A percentile compares a stretch with the other conserved stretches of the same genome.
Evolutionary conservation across 441 rosid species (phyloP).

Genomic region (Flueggea neowawraea): DNA sequence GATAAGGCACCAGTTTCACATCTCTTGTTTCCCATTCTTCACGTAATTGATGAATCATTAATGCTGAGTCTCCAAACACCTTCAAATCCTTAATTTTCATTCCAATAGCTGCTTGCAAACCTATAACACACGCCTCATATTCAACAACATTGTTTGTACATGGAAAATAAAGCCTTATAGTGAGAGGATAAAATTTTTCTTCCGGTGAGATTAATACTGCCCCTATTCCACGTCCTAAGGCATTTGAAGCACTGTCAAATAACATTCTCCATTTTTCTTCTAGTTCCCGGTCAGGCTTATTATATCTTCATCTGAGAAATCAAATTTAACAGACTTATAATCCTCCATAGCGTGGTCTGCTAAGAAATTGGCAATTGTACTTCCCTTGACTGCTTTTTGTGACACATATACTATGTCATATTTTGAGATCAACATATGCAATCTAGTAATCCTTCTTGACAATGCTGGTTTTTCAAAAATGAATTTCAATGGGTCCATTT

Average conservation of each 20-base stretch:
- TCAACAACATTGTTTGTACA: neutral
- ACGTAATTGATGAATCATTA: neutral
- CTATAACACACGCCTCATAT: neutral
- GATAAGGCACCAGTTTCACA: neutral
- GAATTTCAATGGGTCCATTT: neutral
- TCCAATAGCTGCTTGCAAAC: neutral
- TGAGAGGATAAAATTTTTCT: neutral
- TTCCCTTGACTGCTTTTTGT: conserved; percentile 6
- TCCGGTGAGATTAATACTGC: neutral
- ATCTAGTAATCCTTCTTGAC: neutral
- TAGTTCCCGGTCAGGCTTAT: neutral
- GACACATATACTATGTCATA: conserved; percentile 5
- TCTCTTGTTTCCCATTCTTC: conserved; percentile 1
- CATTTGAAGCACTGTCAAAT: neutral
- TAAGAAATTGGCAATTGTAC: neutral
- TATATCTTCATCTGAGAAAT: neutral
- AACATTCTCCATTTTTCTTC: neutral
- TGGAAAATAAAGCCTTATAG: neutral
- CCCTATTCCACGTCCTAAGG: neutral
- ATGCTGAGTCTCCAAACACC: neutral
- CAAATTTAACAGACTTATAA: neutral
- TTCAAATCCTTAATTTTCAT: neutral
- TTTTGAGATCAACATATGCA: neutral
- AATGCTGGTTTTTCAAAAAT: neutral
- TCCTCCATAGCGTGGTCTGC: neutral